Conservation (phyloP, 2,329 filamentous ascomycete genomes). For the Apiospora arundinis region DNA sequence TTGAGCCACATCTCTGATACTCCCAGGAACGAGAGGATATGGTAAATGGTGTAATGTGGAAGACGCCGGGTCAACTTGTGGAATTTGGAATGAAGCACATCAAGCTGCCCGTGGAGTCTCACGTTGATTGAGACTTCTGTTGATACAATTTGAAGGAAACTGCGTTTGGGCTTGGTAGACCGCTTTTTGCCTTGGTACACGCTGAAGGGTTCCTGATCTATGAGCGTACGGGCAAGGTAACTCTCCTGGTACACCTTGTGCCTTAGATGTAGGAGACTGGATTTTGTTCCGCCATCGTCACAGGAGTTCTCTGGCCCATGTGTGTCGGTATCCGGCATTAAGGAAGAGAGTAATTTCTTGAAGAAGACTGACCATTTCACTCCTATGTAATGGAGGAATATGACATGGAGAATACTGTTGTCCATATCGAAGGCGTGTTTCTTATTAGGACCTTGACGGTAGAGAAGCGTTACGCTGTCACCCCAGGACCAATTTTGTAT, state of each 20-base stretch:
- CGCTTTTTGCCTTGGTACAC: too few relatives aligned
- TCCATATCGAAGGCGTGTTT: slow-evolving; percentile 57
- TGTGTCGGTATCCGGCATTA: slow-evolving; percentile 36
- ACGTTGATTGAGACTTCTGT: slow-evolving; percentile 54
- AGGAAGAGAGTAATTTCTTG: slow-evolving; percentile 44
- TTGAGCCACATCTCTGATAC: slow-evolving; percentile 60
- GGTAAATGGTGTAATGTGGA: slow-evolving; percentile 63
- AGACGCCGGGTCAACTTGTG: slow-evolving; percentile 50
- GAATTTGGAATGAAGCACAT: slow-evolving; percentile 53
- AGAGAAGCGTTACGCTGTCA: slow-evolving; percentile 46
- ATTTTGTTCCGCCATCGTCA: slow-evolving; percentile 27
- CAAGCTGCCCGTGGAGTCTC: slow-evolving; percentile 51
- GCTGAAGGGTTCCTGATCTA: slow-evolving; percentile 28
- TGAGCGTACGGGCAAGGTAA: background rate
- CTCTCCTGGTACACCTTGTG: background rate
- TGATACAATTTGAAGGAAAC: slow-evolving; percentile 53
- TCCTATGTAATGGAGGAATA: slow-evolving; percentile 57
- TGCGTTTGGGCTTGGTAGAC: slow-evolving; percentile 54
- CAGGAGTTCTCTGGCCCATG: slow-evolving; percentile 45
- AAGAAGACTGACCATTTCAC: slow-evolving; percentile 53
- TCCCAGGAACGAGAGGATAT: slow-evolving; percentile 63
- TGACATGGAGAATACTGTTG: slow-evolving; percentile 56
- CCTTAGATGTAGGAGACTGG: background rate
- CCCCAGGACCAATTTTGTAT: slow-evolving; percentile 56
- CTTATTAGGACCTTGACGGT: slow-evolving; percentile 54